Conservation (phyloP, 2,329 filamentous ascomycete species). For the Claviceps cyperi region DNA sequence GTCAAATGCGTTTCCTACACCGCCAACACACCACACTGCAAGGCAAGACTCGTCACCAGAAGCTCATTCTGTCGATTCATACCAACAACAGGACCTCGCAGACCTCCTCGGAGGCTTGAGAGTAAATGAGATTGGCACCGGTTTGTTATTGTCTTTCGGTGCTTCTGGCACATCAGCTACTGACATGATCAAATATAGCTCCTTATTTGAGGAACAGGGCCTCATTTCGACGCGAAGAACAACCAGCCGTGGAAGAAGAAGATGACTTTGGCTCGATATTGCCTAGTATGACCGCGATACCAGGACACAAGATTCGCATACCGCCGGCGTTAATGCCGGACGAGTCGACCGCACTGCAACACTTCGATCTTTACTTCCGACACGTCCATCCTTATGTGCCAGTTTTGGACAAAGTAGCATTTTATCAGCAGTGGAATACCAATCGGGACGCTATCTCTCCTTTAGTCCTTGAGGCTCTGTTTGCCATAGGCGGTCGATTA, state of each 20-base stretch:
- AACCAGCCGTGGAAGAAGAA: slow-evolving; percentile 52
- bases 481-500: slow-evolving; percentile 74
- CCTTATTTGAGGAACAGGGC: slow-evolving; percentile 65
- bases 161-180: background rate
- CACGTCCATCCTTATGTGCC: slow-evolving; percentile 90
- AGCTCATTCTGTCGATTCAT: slow-evolving; percentile 46
- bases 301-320: slow-evolving; percentile 70
- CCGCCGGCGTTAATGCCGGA: slow-evolving; percentile 87
- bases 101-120: slow-evolving; percentile 76
- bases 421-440: slow-evolving; percentile 82
- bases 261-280: slow-evolving; percentile 61
- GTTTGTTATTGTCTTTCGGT: slow-evolving; percentile 31
- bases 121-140: slow-evolving; percentile 75
- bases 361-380: slow-evolving; percentile 81
- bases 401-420: slow-evolving; percentile 65
- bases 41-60: slow-evolving; percentile 25
- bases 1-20: slow-evolving; percentile 38
- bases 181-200: slow-evolving; percentile 31
- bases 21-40: slow-evolving; percentile 24
- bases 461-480: slow-evolving; percentile 75
- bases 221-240: slow-evolving; percentile 36
- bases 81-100: slow-evolving; percentile 56
- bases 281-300: slow-evolving; percentile 51
- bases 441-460: slow-evolving; percentile 78
- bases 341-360: slow-evolving; percentile 66